phyloP scores from a whole-genome alignment of 2,329 filamentous ascomycete species.

The Sclerotinia subarctica region DNA sequence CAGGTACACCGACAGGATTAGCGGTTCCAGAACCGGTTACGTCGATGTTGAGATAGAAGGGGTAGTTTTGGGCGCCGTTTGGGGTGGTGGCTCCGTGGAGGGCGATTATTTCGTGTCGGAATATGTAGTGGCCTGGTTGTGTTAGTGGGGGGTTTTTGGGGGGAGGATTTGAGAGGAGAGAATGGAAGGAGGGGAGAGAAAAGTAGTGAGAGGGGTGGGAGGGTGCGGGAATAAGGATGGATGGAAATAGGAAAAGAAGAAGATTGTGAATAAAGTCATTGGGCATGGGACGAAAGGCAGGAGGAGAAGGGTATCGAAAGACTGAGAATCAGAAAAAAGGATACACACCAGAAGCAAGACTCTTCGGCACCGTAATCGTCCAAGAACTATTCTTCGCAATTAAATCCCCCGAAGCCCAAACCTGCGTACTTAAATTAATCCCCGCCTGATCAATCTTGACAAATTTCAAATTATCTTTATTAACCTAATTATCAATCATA shows the following conservation, averaged over 20 bases:
- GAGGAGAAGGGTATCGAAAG: too few species aligned
- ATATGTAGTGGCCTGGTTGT: conserved; percentile 49
- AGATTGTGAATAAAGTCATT: too few species aligned
- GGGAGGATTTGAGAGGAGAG: fast-evolving
- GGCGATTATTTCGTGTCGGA: conserved; percentile 50
- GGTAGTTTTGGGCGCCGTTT: conserved; percentile 49
- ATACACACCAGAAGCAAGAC: conserved; percentile 3
- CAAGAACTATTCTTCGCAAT: conserved; percentile 16
- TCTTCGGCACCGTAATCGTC: conserved; percentile 14
- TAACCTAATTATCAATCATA: not conserved
- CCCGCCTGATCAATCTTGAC: conserved; percentile 14
- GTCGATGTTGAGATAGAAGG: conserved; percentile 49
- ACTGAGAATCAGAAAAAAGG: too few species aligned
- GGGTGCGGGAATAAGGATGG: too few species aligned
- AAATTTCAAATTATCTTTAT: conserved; percentile 15
- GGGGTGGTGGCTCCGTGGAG: conserved; percentile 28
- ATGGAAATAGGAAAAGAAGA: too few species aligned
- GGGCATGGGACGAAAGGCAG: too few species aligned
- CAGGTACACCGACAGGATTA: conserved; percentile 39
- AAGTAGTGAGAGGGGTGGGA: too few species aligned
- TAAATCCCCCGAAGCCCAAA: conserved; percentile 6
- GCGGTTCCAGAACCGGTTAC: conserved; percentile 44
- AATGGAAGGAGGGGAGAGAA: too few species aligned
- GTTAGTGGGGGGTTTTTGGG: conserved; percentile 33
- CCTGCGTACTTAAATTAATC: conserved; percentile 10